Percentiles rank a stretch among this genome's conserved stretches.
phyloP scores from a whole-genome alignment of 2,329 filamentous ascomycete genomes.

The Acrocalymma vagum region DNA sequence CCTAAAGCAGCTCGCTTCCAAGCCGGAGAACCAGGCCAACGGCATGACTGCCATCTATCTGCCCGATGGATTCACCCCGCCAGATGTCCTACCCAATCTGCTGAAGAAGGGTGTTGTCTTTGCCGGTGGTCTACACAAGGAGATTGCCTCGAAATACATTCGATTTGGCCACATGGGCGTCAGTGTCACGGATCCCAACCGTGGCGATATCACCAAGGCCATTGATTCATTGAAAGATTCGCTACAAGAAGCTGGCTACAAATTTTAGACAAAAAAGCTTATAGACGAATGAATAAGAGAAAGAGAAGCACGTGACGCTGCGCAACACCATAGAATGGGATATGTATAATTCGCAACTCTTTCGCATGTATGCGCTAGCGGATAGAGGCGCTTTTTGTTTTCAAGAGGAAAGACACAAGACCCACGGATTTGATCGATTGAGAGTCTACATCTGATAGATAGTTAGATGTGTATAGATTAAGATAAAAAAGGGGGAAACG shows the following conservation, averaged over 20 bases:
- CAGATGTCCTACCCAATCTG: slow-evolving; percentile 85
- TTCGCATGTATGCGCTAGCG: too few relatives aligned
- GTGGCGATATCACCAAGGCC: slow-evolving; percentile 85
- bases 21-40: slow-evolving; percentile 91
- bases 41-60: slow-evolving; percentile 98
- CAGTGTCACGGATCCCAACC: slow-evolving; percentile 81
- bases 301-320: too few relatives aligned
- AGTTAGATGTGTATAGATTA: too few relatives aligned
- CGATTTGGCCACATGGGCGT: slow-evolving; percentile 98
- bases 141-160: slow-evolving; percentile 92
- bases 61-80: slow-evolving; percentile 80
- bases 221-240: slow-evolving; percentile 79
- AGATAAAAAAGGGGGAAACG: too few relatives aligned
- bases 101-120: slow-evolving; percentile 90
- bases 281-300: neutral
- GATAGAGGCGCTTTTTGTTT: too few relatives aligned
- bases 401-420: too few relatives aligned
- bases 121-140: slow-evolving; percentile 94
- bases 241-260: slow-evolving; percentile 76
- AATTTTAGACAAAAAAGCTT: slow-evolving; percentile 36
- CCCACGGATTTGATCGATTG: too few relatives aligned
- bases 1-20: slow-evolving; percentile 83
- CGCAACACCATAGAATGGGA: too few relatives aligned
- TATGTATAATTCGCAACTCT: too few relatives aligned
- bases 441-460: too few relatives aligned